Evolutionary conservation across 176 grass and related monocot species (phyloP).

Genomic region (Musa beccarii): DNA sequence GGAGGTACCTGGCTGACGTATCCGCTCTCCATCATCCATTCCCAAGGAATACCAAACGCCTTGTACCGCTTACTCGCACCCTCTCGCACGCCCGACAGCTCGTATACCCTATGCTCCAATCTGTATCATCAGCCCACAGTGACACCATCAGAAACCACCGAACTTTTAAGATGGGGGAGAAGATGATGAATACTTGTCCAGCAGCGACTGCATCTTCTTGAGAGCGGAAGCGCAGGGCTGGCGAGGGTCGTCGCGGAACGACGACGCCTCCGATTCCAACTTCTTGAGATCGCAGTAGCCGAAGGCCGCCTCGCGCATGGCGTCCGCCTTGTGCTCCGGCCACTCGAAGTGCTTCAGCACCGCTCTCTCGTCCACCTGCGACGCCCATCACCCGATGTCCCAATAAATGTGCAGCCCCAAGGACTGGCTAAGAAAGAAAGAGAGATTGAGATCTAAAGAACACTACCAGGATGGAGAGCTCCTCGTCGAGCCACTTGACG

Average conservation of each 20-base stretch:
- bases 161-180: background rate
- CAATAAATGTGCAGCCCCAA: slow-evolving; percentile 10
- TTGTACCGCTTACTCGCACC: slow-evolving; percentile 54
- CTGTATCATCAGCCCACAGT: slow-evolving; percentile 16
- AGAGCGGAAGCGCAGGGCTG: slow-evolving; percentile 64
- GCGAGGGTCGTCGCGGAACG: slow-evolving; percentile 49
- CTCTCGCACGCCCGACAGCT: slow-evolving; percentile 66
- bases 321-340: slow-evolving; percentile 98
- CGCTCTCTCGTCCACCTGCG: slow-evolving; percentile 90
- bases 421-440: background rate
- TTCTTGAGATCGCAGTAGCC: slow-evolving; percentile 88
- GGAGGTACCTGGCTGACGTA: slow-evolving; percentile 57
- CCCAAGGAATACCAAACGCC: slow-evolving; percentile 70
- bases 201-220: slow-evolving; percentile 89
- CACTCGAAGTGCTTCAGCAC: slow-evolving; percentile 97
- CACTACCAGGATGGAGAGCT: slow-evolving; percentile 74
- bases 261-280: slow-evolving; percentile 43
- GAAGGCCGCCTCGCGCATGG: slow-evolving; percentile 89
- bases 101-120: slow-evolving; percentile 83
- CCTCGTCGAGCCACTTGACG: slow-evolving; percentile 97
- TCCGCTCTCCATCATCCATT: slow-evolving; percentile 79
- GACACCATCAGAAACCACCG: no score
- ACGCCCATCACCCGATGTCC: no score
- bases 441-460: background rate
- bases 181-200: slow-evolving; percentile 64